Percentiles rank a stretch among this genome's conserved stretches.
phyloP scores from a whole-genome alignment of 1,284 basidiomycete species.

The Erythrobasidium hasegawianum region DNA sequence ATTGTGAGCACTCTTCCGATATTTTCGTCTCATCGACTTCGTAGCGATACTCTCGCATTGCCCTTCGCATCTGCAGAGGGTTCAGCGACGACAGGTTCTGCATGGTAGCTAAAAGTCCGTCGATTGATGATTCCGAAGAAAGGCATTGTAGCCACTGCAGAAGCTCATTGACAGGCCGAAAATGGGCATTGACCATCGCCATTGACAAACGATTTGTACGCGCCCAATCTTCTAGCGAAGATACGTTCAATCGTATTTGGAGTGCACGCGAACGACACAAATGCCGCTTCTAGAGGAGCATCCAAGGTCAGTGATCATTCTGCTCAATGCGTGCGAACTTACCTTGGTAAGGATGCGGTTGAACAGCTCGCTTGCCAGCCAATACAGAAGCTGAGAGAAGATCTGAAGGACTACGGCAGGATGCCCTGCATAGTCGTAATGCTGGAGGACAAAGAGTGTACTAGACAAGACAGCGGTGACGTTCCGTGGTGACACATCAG shows the following conservation, averaged over 20 bases:
- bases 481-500: conserved; percentile 58
- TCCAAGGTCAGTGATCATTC: not conserved
- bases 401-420: conserved; percentile 83
- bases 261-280: conserved; percentile 84
- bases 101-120: conserved; percentile 81
- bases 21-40: conserved; percentile 88
- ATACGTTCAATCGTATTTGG: conserved; percentile 85
- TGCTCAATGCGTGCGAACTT: not conserved
- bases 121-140: conserved; percentile 74
- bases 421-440: conserved; percentile 74
- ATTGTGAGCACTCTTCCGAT: conserved; percentile 90
- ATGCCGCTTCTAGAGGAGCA: conserved; percentile 92
- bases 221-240: conserved; percentile 87
- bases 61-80: conserved; percentile 89
- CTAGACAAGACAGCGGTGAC: conserved; percentile 79
- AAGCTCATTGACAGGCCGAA: conserved; percentile 78
- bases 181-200: conserved; percentile 69
- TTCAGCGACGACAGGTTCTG: conserved; percentile 82
- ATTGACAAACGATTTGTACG: conserved; percentile 68
- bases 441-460: conserved; percentile 73
- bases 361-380: conserved; percentile 79
- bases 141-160: conserved; percentile 81
- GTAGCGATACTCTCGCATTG: conserved; percentile 88
- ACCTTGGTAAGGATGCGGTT: conserved; percentile 75
- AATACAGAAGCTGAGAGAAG: conserved; percentile 95